phyloP scores from a whole-genome alignment of 2,329 filamentous ascomycete genomes.

The Sporothrix sp. region DNA sequence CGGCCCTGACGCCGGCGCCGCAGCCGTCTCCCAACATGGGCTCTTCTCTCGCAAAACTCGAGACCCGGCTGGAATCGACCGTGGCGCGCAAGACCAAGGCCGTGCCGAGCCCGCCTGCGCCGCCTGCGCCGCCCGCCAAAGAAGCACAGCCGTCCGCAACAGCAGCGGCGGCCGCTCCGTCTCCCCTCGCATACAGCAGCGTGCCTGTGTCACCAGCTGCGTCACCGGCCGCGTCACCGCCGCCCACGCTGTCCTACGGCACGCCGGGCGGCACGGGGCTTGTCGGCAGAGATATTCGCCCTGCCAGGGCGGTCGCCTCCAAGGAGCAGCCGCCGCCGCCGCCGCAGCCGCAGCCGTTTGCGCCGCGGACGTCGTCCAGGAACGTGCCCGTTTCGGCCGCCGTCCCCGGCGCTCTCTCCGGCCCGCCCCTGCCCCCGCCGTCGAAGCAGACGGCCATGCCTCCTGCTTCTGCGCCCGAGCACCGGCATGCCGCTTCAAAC shows the following conservation, averaged over 20 bases:
- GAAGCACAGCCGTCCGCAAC: background rate
- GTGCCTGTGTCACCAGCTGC: constrained; percentile 38
- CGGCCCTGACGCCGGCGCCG: constrained; percentile 3
- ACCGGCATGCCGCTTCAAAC: background rate
- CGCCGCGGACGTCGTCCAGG: constrained; percentile 26
- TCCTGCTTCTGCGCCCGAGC: background rate
- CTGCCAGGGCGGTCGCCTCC: constrained; percentile 2
- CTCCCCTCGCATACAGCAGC: constrained; percentile 23
- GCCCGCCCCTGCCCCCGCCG: background rate
- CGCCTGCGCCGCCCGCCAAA: constrained; percentile 12
- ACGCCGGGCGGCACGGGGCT: background rate
- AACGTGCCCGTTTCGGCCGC: constrained; percentile 10
- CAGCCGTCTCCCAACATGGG: constrained; percentile 21
- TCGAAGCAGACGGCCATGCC: background rate
- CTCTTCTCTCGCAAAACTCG: constrained; percentile 21
- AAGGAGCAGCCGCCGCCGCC: background rate
- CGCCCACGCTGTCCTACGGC: background rate
- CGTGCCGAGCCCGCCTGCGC: background rate
- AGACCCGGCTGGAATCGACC: constrained; percentile 18
- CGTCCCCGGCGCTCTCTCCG: background rate
- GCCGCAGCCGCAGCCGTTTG: constrained; percentile 18
- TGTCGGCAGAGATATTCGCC: constrained; percentile 16
- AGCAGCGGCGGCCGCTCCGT: constrained; percentile 1
- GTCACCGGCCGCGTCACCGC: constrained; percentile 28
- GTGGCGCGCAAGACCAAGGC: constrained; percentile 5